Percentiles rank a stretch among this genome's conserved stretches.
Conservation (phyloP, 2,329 filamentous ascomycete species). For the Endothia cerciana region DNA sequence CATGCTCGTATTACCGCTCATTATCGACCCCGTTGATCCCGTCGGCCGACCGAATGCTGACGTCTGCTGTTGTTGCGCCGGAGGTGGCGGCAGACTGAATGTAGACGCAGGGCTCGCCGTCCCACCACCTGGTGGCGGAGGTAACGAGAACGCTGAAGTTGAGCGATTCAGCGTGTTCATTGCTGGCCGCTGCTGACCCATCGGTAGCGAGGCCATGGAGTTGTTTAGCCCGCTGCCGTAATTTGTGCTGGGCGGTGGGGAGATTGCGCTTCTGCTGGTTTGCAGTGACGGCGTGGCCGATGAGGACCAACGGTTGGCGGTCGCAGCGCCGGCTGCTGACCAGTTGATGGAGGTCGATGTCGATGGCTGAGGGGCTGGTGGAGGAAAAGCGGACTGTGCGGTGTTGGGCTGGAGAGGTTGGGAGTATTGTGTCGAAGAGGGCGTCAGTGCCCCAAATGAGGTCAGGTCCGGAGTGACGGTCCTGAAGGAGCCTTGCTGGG, state of each 20-base stretch:
- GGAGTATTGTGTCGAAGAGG: slow-evolving; percentile 65
- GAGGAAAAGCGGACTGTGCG: slow-evolving; percentile 33
- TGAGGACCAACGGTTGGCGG: slow-evolving; percentile 55
- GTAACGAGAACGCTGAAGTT: slow-evolving; percentile 59
- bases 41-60: slow-evolving; percentile 32
- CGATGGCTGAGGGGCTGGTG: slow-evolving; percentile 30
- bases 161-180: slow-evolving; percentile 38
- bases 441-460: slow-evolving; percentile 58
- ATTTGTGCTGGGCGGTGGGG: slow-evolving; percentile 39
- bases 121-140: slow-evolving; percentile 53
- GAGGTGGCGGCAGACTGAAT: slow-evolving; percentile 46
- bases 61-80: slow-evolving; percentile 28
- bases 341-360: slow-evolving; percentile 53
- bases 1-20: slow-evolving; percentile 30
- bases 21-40: slow-evolving; percentile 28
- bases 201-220: slow-evolving; percentile 53
- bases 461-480: slow-evolving; percentile 64
- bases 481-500: slow-evolving; percentile 51
- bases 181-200: slow-evolving; percentile 46
- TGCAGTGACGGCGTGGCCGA: slow-evolving; percentile 40
- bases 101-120: slow-evolving; percentile 39
- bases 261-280: slow-evolving; percentile 31
- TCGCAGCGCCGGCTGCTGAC: slow-evolving; percentile 45
- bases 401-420: slow-evolving; percentile 58
- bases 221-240: slow-evolving; percentile 44